Evolutionary conservation across 1,284 basidiomycete genomes (phyloP).

Genomic region (Austroboletus rostrupii): DNA sequence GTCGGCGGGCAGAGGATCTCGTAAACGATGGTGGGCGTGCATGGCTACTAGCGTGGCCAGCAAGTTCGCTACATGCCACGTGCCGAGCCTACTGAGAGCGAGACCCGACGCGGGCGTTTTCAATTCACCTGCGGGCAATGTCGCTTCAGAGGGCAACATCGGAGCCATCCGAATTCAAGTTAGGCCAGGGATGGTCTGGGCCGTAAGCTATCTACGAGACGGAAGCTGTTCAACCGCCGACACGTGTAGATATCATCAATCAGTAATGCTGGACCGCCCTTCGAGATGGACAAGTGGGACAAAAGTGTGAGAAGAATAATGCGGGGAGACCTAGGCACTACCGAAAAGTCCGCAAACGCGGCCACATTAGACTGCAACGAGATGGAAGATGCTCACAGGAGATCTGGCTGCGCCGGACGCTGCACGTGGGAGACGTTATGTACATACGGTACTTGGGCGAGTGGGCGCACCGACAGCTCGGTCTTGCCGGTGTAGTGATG

Average conservation of each 20-base stretch:
- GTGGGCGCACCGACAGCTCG: no score
- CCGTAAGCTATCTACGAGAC: neutral
- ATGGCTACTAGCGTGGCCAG: no score
- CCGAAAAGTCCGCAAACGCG: constrained; percentile 7
- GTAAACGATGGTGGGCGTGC: constrained; percentile 12
- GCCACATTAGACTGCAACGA: constrained; percentile 13
- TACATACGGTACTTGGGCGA: constrained; percentile 7
- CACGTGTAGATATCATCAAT: neutral
- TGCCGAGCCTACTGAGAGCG: neutral
- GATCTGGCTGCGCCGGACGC: constrained; percentile 6
- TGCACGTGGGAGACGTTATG: constrained; percentile 14
- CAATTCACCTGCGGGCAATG: neutral
- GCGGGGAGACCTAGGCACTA: no score
- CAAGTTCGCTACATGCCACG: neutral
- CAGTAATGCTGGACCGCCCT: neutral
- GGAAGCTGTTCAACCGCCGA: constrained; percentile 2
- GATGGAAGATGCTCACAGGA: constrained; percentile 17
- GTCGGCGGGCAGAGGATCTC: constrained; percentile 15
- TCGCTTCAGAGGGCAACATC: neutral
- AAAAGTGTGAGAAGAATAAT: constrained; percentile 24
- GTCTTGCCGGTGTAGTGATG: constrained; percentile 5
- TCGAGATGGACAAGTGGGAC: constrained; percentile 18
- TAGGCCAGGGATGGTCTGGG: neutral
- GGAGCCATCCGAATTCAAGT: neutral
- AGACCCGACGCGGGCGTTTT: neutral